Conservation (phyloP, 2,329 filamentous ascomycete species). For the Ascochyta koolunga region DNA sequence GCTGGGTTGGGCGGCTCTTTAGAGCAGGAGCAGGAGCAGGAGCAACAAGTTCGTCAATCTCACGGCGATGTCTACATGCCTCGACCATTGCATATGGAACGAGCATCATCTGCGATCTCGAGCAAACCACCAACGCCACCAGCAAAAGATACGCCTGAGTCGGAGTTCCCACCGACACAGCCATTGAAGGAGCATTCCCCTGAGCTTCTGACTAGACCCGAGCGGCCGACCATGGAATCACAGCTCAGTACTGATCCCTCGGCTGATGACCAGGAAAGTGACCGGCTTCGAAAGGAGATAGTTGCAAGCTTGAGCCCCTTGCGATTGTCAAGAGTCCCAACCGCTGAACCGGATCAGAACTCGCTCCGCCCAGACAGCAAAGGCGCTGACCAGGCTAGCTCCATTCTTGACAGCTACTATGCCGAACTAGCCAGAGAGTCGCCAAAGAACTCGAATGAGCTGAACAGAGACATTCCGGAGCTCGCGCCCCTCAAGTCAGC, state of each 20-base stretch:
- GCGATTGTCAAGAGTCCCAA: slow-evolving; percentile 24
- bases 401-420: slow-evolving; percentile 69
- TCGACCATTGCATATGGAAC: slow-evolving; percentile 48
- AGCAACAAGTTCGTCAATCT: slow-evolving; percentile 1
- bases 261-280: slow-evolving; percentile 70
- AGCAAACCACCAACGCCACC: slow-evolving; percentile 55
- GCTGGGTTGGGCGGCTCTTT: slow-evolving; percentile 38
- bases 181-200: slow-evolving; percentile 49
- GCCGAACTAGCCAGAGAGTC: slow-evolving; percentile 54
- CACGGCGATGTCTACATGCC: slow-evolving; percentile 46
- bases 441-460: slow-evolving; percentile 40
- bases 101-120: slow-evolving; percentile 43
- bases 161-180: slow-evolving; percentile 38
- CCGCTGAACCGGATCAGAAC: slow-evolving; percentile 24
- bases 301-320: slow-evolving; percentile 66
- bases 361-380: slow-evolving; percentile 36
- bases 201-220: slow-evolving; percentile 19
- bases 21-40: slow-evolving; percentile 18
- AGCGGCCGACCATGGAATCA: slow-evolving; percentile 35
- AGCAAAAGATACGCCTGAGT: slow-evolving; percentile 50
- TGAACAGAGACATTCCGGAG: slow-evolving; percentile 9
- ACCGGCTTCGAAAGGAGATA: slow-evolving; percentile 75
- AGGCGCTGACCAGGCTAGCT: slow-evolving; percentile 60
- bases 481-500: slow-evolving; percentile 12
- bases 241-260: slow-evolving; percentile 58